Conservation (phyloP, 331 rosid genomes). For the Rosa hybrid region DNA sequence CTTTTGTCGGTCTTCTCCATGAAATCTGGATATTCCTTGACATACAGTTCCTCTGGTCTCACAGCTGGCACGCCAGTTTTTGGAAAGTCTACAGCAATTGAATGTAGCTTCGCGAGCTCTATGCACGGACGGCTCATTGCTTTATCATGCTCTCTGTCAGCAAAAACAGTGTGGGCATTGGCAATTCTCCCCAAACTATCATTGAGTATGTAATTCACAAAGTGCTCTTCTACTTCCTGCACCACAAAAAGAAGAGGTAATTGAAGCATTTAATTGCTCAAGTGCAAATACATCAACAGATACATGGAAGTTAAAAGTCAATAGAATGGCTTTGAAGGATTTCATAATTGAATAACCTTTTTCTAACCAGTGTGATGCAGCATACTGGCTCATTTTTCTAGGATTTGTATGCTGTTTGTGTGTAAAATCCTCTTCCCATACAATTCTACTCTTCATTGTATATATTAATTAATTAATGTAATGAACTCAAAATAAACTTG, state of each 20-base stretch:
- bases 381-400: not conserved
- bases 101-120: constrained; percentile 63
- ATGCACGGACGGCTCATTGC: constrained; percentile 63
- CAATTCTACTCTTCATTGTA: not conserved
- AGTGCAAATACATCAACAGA: not conserved
- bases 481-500: too few relatives aligned
- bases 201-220: constrained; percentile 69
- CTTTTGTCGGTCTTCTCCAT: constrained; percentile 82
- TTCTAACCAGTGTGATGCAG: not conserved
- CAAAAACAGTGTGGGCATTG: constrained; percentile 84
- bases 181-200: constrained; percentile 89
- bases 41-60: constrained; percentile 49
- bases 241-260: constrained; percentile 14
- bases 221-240: constrained; percentile 87
- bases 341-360: not conserved
- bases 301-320: not conserved
- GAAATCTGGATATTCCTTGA: constrained; percentile 82
- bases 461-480: not conserved
- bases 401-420: not conserved
- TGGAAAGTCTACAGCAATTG: constrained; percentile 89
- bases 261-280: not conserved
- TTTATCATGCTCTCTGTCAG: constrained; percentile 49
- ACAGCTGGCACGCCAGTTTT: constrained; percentile 85
- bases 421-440: not conserved
- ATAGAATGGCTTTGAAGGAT: not conserved